Evolutionary conservation across 2,329 filamentous ascomycete genomes (phyloP).

Genomic region (Trichoderma oligosporum): DNA sequence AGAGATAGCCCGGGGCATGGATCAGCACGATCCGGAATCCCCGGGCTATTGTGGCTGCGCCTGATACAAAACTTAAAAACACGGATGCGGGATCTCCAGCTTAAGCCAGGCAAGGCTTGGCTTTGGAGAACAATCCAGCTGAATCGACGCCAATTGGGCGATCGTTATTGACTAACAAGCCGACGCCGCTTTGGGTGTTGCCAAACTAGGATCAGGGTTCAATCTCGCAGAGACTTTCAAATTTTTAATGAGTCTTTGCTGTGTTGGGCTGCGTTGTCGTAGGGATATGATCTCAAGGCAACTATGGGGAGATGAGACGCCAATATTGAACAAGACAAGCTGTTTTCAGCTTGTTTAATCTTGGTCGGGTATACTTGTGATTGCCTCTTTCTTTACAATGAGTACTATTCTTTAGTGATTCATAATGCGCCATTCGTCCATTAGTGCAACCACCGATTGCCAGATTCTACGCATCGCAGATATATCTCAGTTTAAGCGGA

Average conservation of each 20-base stretch:
- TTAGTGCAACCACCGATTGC: not conserved
- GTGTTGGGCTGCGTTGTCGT: not conserved
- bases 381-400: not conserved
- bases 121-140: not conserved
- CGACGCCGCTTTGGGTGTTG: not conserved
- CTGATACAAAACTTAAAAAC: not conserved
- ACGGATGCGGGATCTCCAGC: constrained; percentile 4
- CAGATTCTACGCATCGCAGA: not conserved
- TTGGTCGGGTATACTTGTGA: not conserved
- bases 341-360: not conserved
- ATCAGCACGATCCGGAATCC: constrained; percentile 7
- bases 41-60: not conserved
- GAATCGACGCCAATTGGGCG: not conserved
- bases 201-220: not conserved
- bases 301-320: no score
- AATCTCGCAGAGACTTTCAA: not conserved
- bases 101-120: not conserved
- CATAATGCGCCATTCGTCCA: not conserved
- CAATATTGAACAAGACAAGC: no score
- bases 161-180: not conserved
- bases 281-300: no score
- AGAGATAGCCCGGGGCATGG: not conserved
- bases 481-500: not conserved
- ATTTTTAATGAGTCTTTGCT: not conserved
- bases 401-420: not conserved